These are phyloP conservation scores for Saccharomycopsis capsularis DNA, from an alignment of 805 yeast genomes.

Conservation along the genomic window DNA sequence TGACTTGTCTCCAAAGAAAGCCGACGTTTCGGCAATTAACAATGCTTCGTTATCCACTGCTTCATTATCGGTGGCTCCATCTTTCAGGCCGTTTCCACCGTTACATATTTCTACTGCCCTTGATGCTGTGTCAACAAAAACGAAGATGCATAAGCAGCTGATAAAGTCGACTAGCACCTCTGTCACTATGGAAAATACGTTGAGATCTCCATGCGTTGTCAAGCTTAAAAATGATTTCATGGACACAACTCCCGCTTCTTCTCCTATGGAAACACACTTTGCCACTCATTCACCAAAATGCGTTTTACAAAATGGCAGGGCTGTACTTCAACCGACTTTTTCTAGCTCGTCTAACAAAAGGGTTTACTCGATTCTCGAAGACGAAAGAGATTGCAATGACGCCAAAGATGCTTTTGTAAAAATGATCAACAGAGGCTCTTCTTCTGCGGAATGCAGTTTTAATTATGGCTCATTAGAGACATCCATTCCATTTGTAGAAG, in stretches of 20 bases:
- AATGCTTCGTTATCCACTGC: background rate
- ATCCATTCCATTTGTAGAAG: background rate
- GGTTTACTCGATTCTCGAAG: background rate
- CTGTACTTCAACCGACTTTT: constrained; percentile 6
- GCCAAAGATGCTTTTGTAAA: constrained; percentile 16
- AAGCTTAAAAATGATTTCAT: background rate
- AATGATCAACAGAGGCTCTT: background rate
- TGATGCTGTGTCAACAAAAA: background rate
- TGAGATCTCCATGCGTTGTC: background rate
- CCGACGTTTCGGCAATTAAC: background rate
- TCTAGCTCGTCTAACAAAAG: background rate
- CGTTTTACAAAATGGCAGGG: constrained; percentile 15
- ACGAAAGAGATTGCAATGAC: constrained; percentile 12
- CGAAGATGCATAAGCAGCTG: too few species aligned
- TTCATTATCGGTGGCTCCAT: background rate
- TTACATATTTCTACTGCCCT: background rate
- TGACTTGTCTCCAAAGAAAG: constrained; percentile 23
- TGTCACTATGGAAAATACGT: background rate
- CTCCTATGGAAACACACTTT: background rate
- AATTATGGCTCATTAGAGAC: too few species aligned
- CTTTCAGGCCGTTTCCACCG: too few species aligned
- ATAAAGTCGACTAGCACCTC: background rate
- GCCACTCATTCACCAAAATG: constrained; percentile 14
- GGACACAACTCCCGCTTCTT: background rate
- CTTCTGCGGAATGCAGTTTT: too few species aligned